Base-by-base conservation (phyloP, 129 eudicot species). In the Lonicera japonica region DNA sequence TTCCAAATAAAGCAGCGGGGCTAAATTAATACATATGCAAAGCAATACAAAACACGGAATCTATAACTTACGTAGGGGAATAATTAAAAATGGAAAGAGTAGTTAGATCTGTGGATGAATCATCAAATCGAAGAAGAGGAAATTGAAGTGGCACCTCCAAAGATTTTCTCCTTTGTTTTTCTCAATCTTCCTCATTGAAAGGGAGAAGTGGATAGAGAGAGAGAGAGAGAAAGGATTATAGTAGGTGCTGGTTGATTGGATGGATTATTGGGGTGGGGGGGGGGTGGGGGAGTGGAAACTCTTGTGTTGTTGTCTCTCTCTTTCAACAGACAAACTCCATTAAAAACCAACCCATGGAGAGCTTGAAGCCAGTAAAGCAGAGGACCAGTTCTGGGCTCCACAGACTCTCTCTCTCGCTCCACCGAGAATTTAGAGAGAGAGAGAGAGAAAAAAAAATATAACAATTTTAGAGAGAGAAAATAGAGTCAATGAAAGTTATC, bases 381-480 rank as follows among this genome's bases (percentile, higher is more conserved):
- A 77, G 80, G 87, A 77, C 87, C 86, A 80, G 73, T 7, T 25
- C n/a, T 70, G 86, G 91, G 82, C 80, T 80, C 90, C 90, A 80
- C 86, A 25, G n/a, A n/a, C n/a, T n/a, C n/a, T n/a, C n/a, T n/a
- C n/a, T n/a, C 70, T 66, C 52, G 36, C 45, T 52, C 20, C n/a
- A n/a, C n/a, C n/a, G n/a, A n/a, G 29, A 29, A 25, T 25, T 25
- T 36, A 36, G 66, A 50, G 43, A 58, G 77, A 36, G 53, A 56
- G 36, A 20, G 20, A 51, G 39, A n/a, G n/a, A n/a, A n/a, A n/a
- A n/a, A n/a, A n/a, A n/a, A n/a, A n/a, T n/a, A 2, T 6, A 21
- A 17, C 4, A 36, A 21, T 25, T n/a, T 3, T 15, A 23, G 67
- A 66, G 36, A 38, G 63, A 48, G 67, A 58, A 63, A n/a, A 65